These are phyloP conservation scores for Nakazawaea populi DNA, from an alignment of 805 yeast species.

Conservation along the genomic window DNA sequence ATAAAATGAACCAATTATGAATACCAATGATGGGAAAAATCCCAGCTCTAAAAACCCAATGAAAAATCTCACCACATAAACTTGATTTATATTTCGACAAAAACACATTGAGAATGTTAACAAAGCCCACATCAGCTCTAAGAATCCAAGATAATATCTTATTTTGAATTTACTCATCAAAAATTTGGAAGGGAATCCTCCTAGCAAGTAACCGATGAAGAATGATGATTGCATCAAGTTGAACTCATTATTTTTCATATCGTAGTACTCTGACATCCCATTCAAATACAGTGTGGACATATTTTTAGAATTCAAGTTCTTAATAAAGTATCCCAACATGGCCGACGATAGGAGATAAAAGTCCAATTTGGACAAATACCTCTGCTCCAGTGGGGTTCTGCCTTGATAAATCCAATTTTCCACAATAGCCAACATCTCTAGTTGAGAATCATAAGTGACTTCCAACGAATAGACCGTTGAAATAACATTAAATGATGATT, in stretches of 20 bases:
- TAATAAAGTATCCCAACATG: constrained; percentile 26
- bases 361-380: constrained; percentile 14
- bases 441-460: too few relatives aligned
- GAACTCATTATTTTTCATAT: constrained; percentile 18
- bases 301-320: constrained; percentile 27
- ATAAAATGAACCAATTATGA: constrained; percentile 33
- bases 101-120: constrained; percentile 29
- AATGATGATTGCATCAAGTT: constrained; percentile 1
- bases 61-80: constrained; percentile 22
- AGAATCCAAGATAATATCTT: constrained; percentile 36
- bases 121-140: constrained; percentile 40
- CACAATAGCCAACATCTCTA: neutral
- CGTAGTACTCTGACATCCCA: constrained; percentile 28
- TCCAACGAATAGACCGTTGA: neutral
- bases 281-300: constrained; percentile 29
- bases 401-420: neutral
- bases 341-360: constrained; percentile 11
- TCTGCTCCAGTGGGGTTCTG: constrained; percentile 4
- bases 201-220: constrained; percentile 42
- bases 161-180: constrained; percentile 35
- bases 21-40: constrained; percentile 44
- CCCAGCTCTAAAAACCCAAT: constrained; percentile 43
- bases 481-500: too few relatives aligned
- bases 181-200: constrained; percentile 43
- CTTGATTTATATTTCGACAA: constrained; percentile 14